Evolutionary conservation across 2,329 filamentous ascomycete species (phyloP).

Genomic region (Paecilomyces variotii): DNA sequence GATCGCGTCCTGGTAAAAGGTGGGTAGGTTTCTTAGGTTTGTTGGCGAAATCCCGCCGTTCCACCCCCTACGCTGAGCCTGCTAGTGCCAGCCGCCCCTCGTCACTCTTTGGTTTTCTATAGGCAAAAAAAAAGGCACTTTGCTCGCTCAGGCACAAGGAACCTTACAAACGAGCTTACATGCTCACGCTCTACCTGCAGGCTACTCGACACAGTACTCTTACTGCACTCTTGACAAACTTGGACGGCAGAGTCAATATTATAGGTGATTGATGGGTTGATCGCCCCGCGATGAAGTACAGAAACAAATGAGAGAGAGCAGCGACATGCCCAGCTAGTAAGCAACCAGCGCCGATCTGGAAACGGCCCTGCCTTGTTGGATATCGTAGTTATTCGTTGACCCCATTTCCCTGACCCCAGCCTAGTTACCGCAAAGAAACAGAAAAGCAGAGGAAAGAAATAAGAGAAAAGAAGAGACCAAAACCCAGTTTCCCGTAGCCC

Average conservation of each 20-base stretch:
- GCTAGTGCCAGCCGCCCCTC: conserved; percentile 12
- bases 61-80: conserved; percentile 2
- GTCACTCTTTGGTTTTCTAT: neutral
- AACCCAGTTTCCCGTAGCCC: neutral
- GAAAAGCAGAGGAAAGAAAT: neutral
- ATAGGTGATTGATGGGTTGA: neutral
- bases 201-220: neutral
- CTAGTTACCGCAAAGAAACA: neutral
- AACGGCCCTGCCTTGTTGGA: neutral
- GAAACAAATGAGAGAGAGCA: neutral
- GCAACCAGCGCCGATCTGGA: neutral
- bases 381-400: neutral
- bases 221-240: neutral
- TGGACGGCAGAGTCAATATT: neutral
- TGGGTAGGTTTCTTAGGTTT: conserved; percentile 16
- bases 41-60: conserved; percentile 6
- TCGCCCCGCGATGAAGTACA: neutral
- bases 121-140: neutral
- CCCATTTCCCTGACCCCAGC: neutral
- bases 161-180: neutral
- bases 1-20: conserved; percentile 6
- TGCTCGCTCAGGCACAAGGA: neutral
- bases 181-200: neutral
- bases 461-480: neutral
- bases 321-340: neutral